phyloP scores from a whole-genome alignment of 164 flowering plant species.

The Aristolochia contorta region DNA sequence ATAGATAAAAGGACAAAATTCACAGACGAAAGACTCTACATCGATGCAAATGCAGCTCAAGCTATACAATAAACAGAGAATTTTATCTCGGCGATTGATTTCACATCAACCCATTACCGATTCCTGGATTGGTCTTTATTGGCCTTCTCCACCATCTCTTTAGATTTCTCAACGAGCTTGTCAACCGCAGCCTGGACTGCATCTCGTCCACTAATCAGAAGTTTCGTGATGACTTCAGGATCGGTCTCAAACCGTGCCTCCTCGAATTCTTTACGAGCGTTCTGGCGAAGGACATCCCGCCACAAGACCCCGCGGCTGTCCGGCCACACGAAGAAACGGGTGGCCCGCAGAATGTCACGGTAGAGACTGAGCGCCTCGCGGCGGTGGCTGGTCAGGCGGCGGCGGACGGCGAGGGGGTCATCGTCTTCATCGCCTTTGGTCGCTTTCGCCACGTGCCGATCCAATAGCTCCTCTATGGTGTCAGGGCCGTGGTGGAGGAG shows the following conservation, averaged over 20 bases:
- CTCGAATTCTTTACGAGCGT: conserved; percentile 13
- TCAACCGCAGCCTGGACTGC: conserved; percentile 13
- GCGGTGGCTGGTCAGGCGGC: conserved; percentile 14
- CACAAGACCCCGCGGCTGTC: conserved; percentile 10
- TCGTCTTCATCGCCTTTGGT: conserved; percentile 3
- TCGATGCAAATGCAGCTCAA: too few relatives aligned
- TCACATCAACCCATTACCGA: background rate
- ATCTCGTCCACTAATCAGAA: conserved; percentile 12
- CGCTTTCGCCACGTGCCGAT: conserved; percentile 10
- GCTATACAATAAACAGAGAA: too few relatives aligned
- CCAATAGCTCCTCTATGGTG: conserved; percentile 15
- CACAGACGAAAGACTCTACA: too few relatives aligned
- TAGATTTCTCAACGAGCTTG: conserved; percentile 13
- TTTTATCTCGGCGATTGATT: too few relatives aligned
- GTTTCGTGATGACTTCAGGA: conserved; percentile 10
- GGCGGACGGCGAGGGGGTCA: conserved; percentile 5
- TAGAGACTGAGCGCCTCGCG: conserved; percentile 16
- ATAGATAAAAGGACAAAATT: too few relatives aligned
- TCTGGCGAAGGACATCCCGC: conserved; percentile 15
- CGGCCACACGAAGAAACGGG: conserved; percentile 15
- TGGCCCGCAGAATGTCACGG: conserved; percentile 12
- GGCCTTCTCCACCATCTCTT: conserved; percentile 4
- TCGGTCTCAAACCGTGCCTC: conserved; percentile 15
- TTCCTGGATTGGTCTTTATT: background rate
- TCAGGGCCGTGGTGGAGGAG: conserved; percentile 14